Evolutionary conservation across 495 filamentous ascomycete genomes (phyloP).

Genomic region (Talaromyces wortmannii): DNA sequence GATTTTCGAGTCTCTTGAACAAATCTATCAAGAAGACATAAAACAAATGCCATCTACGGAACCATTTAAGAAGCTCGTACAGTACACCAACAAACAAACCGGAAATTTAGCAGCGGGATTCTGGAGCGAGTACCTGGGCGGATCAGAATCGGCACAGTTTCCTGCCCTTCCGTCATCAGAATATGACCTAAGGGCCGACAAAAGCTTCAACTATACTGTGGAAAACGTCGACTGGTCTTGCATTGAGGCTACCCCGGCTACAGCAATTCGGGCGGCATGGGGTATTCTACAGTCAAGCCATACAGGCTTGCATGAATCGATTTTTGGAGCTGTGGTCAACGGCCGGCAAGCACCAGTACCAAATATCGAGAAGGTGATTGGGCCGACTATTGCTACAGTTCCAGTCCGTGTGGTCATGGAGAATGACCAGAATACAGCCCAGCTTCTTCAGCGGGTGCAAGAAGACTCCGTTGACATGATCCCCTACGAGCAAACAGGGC

Average conservation of each 20-base stretch:
- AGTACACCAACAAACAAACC: not conserved
- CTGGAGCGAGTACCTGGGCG: not conserved
- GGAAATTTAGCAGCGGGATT: not conserved
- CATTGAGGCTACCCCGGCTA: conserved; percentile 7
- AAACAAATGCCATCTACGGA: conserved; percentile 3
- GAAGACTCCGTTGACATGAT: conserved; percentile 11
- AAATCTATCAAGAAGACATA: conserved; percentile 40
- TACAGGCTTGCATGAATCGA: conserved; percentile 27
- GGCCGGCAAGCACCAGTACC: conserved; percentile 12
- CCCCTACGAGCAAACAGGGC: conserved; percentile 25
- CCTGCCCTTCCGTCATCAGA: not conserved
- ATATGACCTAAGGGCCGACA: not conserved
- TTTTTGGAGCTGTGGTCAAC: conserved; percentile 29
- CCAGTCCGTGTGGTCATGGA: not conserved
- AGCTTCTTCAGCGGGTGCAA: not conserved
- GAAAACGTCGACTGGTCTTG: not conserved
- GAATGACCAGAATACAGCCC: not conserved
- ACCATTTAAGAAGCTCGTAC: conserved; percentile 32
- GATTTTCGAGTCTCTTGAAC: conserved; percentile 39
- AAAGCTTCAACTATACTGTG: not conserved
- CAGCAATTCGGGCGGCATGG: conserved; percentile 29
- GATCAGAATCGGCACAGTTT: not conserved
- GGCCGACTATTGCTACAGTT: conserved; percentile 4
- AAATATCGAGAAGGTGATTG: conserved; percentile 1
- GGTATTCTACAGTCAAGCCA: conserved; percentile 28